Evolutionary conservation across 2,329 filamentous ascomycete species (phyloP).

Genomic region (Fusarium napiforme): DNA sequence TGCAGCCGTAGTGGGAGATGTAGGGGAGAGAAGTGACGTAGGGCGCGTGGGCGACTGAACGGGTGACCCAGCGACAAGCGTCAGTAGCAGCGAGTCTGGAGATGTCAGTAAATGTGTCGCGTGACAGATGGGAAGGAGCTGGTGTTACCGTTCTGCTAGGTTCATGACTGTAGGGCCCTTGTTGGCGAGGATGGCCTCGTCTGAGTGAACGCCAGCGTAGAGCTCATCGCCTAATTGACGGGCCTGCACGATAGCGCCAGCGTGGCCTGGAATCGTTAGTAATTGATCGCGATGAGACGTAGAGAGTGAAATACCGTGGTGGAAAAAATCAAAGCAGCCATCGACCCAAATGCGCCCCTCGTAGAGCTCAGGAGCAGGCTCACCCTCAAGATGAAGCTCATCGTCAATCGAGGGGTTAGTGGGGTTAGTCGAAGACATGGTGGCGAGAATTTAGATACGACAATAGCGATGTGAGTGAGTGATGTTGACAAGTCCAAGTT

Average conservation of each 20-base stretch:
- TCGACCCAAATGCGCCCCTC: constrained; percentile 94
- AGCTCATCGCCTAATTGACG: constrained; percentile 90
- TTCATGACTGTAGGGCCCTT: constrained; percentile 99
- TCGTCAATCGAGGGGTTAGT: constrained; percentile 39
- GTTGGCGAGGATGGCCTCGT: constrained; percentile 94
- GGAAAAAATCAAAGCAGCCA: constrained; percentile 99
- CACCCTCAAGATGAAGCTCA: constrained; percentile 51
- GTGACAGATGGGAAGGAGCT: neutral
- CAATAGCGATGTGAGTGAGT: neutral
- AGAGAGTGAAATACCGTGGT: constrained; percentile 75
- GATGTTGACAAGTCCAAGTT: neutral
- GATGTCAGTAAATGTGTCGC: constrained; percentile 13
- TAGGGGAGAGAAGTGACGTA: constrained; percentile 95
- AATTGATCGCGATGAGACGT: neutral
- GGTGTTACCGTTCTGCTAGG: constrained; percentile 78
- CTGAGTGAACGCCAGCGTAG: constrained; percentile 92
- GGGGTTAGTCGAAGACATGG: constrained; percentile 39
- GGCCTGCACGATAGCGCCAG: constrained; percentile 95
- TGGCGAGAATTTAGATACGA: neutral
- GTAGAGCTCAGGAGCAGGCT: constrained; percentile 64
- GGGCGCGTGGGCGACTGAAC: constrained; percentile 84
- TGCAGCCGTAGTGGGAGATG: constrained; percentile 95
- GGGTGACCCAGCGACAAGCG: constrained; percentile 93
- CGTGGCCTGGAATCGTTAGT: constrained; percentile 74
- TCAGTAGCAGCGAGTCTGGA: constrained; percentile 85